Percentiles rank a stretch among this genome's conserved stretches.
phyloP scores from a whole-genome alignment of 805 yeast genomes.

The Wickerhamomyces sydowiorum region DNA sequence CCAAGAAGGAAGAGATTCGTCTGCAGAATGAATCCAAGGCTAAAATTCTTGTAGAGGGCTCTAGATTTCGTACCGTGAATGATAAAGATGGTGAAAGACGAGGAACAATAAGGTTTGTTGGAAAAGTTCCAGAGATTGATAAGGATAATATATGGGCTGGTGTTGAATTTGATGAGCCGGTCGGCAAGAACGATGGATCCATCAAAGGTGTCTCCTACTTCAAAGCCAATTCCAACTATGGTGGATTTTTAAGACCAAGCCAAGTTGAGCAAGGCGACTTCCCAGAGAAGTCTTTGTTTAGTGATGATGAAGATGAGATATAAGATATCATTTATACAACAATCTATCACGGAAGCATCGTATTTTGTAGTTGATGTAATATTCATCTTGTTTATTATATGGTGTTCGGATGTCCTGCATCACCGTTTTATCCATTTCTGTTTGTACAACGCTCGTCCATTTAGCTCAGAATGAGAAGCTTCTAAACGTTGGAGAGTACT shows the following conservation, averaged over 20 bases:
- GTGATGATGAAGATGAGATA: slow-evolving; percentile 42
- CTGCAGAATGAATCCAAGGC: slow-evolving; percentile 27
- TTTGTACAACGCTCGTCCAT: no score
- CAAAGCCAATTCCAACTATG: slow-evolving; percentile 49
- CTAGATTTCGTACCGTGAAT: slow-evolving; percentile 47
- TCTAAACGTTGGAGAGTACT: no score
- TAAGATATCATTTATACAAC: slow-evolving; percentile 7
- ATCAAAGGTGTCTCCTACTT: slow-evolving; percentile 59
- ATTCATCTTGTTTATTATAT: background rate
- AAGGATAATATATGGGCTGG: slow-evolving; percentile 68
- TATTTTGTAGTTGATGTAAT: background rate
- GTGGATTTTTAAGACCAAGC: slow-evolving; percentile 72
- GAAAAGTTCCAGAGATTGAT: slow-evolving; percentile 59
- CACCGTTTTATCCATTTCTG: slow-evolving; percentile 1
- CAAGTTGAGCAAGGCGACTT: slow-evolving; percentile 67
- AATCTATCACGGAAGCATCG: no score
- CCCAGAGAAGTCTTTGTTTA: slow-evolving; percentile 41
- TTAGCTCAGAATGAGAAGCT: no score
- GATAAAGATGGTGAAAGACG: slow-evolving; percentile 46
- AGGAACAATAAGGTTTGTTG: slow-evolving; percentile 70
- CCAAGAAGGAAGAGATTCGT: slow-evolving; percentile 22
- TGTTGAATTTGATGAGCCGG: slow-evolving; percentile 76
- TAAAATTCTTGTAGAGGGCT: slow-evolving; percentile 36
- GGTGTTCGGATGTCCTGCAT: background rate
- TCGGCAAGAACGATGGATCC: slow-evolving; percentile 81